A percentile compares a stretch with the other conserved stretches of the same genome.
Conservation (phyloP, 495 filamentous ascomycete genomes). For the Aspergillus bridgeri region DNA sequence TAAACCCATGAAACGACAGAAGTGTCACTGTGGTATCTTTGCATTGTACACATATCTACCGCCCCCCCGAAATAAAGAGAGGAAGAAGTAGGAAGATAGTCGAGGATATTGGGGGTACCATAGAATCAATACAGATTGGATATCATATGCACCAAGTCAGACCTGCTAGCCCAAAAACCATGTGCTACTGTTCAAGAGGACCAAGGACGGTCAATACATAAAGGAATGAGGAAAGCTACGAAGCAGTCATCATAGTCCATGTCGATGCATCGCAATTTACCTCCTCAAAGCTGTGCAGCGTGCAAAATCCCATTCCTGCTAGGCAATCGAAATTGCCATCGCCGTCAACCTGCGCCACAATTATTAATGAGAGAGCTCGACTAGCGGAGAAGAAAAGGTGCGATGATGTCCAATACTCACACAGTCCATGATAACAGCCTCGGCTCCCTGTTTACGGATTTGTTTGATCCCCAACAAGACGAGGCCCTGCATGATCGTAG, state of each 20-base stretch:
- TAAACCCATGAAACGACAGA: too few relatives aligned
- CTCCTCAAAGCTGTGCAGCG: slow-evolving; percentile 76
- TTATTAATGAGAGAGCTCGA: slow-evolving; percentile 1
- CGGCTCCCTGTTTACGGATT: slow-evolving; percentile 70
- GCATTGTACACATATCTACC: not conserved
- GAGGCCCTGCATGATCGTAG: slow-evolving; percentile 72
- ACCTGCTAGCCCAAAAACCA: not conserved
- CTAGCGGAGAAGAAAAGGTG: slow-evolving; percentile 1
- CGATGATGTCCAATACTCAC: slow-evolving; percentile 43
- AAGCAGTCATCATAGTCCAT: slow-evolving; percentile 55
- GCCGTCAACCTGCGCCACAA: slow-evolving; percentile 55
- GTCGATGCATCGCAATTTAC: slow-evolving; percentile 71
- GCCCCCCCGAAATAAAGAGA: too few relatives aligned
- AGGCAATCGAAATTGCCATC: slow-evolving; percentile 70
- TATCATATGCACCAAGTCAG: not conserved
- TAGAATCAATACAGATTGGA: not conserved
- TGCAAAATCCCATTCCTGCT: slow-evolving; percentile 70
- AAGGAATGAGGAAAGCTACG: slow-evolving; percentile 10
- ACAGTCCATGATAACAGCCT: slow-evolving; percentile 70
- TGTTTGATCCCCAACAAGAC: slow-evolving; percentile 78
- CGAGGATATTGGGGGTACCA: not conserved
- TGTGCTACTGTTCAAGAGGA: not conserved
- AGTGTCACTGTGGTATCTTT: not conserved
- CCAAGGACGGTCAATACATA: not conserved
- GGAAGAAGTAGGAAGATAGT: not conserved